phyloP scores from a whole-genome alignment of 805 yeast genomes.

The Zygosaccharomyces bailii region DNA sequence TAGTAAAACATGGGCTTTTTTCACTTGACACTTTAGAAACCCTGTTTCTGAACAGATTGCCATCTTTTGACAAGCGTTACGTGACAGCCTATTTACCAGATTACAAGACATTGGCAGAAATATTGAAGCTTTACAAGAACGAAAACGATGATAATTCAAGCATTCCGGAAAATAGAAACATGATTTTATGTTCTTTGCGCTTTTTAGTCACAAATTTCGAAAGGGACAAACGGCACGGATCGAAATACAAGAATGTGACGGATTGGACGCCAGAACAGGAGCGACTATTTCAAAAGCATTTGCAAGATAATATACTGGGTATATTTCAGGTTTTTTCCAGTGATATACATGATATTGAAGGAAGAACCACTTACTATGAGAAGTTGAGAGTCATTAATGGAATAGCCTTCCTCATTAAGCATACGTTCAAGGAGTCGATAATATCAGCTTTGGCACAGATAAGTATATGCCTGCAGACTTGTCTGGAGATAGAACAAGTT shows the following conservation, averaged over 20 bases:
- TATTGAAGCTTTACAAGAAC: slow-evolving; percentile 29
- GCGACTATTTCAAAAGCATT: slow-evolving; percentile 38
- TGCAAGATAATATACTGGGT: slow-evolving; percentile 64
- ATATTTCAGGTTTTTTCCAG: slow-evolving; percentile 77
- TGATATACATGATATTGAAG: slow-evolving; percentile 68
- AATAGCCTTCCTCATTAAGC: slow-evolving; percentile 58
- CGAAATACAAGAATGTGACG: slow-evolving; percentile 26
- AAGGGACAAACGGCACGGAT: slow-evolving; percentile 28
- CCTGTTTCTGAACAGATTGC: slow-evolving; percentile 29
- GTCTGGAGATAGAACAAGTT: slow-evolving; percentile 60
- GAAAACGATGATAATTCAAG: slow-evolving; percentile 15
- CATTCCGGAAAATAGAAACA: slow-evolving; percentile 23
- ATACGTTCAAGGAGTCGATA: slow-evolving; percentile 49
- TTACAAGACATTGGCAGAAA: slow-evolving; percentile 34
- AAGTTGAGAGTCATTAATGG: slow-evolving; percentile 72
- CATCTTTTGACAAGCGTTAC: slow-evolving; percentile 30
- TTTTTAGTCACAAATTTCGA: slow-evolving; percentile 31
- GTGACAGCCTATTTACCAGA: slow-evolving; percentile 32
- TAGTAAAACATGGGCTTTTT: slow-evolving; percentile 34
- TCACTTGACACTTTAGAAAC: slow-evolving; percentile 32
- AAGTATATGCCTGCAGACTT: slow-evolving; percentile 78
- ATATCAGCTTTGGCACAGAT: slow-evolving; percentile 78
- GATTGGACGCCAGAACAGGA: slow-evolving; percentile 33
- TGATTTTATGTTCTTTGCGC: slow-evolving; percentile 28
- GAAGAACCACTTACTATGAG: slow-evolving; percentile 67